phyloP scores from a whole-genome alignment of 371 early-diverging fungal genomes.

The Actinomucor elegans region DNA sequence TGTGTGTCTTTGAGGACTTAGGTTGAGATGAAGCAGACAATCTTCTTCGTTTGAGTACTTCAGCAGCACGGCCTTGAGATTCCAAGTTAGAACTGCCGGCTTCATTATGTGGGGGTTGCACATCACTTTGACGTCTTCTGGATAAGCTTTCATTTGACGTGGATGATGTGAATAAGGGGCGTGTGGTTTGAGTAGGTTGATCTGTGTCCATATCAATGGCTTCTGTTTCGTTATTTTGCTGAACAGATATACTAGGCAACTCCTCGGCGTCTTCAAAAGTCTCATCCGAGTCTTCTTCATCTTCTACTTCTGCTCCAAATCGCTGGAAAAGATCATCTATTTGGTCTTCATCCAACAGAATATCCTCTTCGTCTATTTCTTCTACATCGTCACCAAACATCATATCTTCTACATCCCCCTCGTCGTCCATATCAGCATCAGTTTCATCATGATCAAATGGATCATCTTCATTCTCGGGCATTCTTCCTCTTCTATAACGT shows the following conservation, averaged over 20 bases:
- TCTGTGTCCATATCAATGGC: neutral
- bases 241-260: neutral
- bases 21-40: constrained; percentile 21
- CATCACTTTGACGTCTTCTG: constrained; percentile 12
- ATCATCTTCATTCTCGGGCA: constrained; percentile 25
- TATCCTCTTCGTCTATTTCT: constrained; percentile 15
- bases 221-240: neutral
- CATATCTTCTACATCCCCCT: constrained; percentile 14
- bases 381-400: constrained; percentile 7
- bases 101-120: neutral
- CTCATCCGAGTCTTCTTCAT: neutral
- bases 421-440: constrained; percentile 12
- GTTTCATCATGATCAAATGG: constrained; percentile 18
- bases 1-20: constrained; percentile 15
- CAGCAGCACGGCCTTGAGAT: neutral
- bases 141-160: neutral
- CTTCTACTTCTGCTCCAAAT: neutral
- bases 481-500: constrained; percentile 34
- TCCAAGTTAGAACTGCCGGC: neutral
- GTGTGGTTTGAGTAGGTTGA: neutral
- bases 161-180: no score
- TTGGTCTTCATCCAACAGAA: constrained; percentile 19
- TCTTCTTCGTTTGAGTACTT: constrained; percentile 17
- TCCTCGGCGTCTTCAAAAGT: neutral
- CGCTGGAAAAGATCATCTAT: constrained; percentile 7